Conservation (phyloP, 106 monocot species). For the Cymbidium sinense region DNA sequence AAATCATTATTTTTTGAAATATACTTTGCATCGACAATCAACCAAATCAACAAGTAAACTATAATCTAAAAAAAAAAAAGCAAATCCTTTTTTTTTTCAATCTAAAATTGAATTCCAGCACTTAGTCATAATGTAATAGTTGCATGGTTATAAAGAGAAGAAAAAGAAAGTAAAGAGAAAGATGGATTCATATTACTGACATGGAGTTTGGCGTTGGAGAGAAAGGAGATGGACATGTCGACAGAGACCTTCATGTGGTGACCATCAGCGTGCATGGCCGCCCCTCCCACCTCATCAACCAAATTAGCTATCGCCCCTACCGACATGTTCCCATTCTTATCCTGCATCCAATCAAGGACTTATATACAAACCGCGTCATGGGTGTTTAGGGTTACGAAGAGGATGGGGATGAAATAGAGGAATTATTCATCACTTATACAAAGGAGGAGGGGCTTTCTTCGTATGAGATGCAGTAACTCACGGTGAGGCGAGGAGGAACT, state of each 20-base stretch:
- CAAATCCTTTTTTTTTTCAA: no score
- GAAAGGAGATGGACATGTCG: constrained; percentile 72
- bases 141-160: no score
- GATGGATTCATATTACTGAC: constrained; percentile 16
- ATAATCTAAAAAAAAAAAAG: no score
- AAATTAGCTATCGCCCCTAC: constrained; percentile 61
- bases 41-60: no score
- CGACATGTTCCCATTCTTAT: constrained; percentile 44
- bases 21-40: no score
- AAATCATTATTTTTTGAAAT: no score
- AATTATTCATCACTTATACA: not conserved
- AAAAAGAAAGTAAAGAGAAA: no score
- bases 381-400: not conserved
- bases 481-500: constrained; percentile 75
- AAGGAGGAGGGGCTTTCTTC: not conserved
- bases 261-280: constrained; percentile 35
- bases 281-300: constrained; percentile 70
- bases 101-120: no score
- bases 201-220: constrained; percentile 37
- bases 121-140: no score
- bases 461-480: constrained; percentile 6
- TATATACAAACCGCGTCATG: no score
- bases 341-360: constrained; percentile 24
- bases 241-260: constrained; percentile 55
- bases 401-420: not conserved